Base-by-base conservation (phyloP, 2,329 filamentous ascomycete species). In the Arachnomyces sp. region DNA sequence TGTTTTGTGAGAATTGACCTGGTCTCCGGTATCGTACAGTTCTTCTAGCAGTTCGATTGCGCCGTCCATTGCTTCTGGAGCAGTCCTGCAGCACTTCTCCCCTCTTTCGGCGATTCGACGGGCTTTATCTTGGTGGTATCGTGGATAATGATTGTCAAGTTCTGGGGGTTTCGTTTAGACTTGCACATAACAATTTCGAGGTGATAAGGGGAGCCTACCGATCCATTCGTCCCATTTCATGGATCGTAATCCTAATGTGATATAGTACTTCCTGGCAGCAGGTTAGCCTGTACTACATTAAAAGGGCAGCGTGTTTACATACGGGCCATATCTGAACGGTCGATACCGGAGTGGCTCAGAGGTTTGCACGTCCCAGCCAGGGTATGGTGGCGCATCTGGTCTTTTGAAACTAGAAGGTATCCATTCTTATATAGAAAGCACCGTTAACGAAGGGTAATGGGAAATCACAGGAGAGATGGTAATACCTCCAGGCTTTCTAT, bases 11-110 rank as follows among this genome's bases (percentile, higher is more conserved):
- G n/a, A n/a, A n/a, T n/a, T n/a, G n/a, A n/a, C n/a, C n/a, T n/a
- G n/a, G n/a, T n/a, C n/a, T n/a, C n/a, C n/a, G n/a, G n/a, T 25
- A 9, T 28, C 50, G 37, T 67, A 69, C 39, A 93, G 65, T 55
- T 92, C 85, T 52, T 88, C 79, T 0, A 92, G 67, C 1, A 92
- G 71, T 58, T 93, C 86, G 17, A 86, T 63, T 0, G 85, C 85
- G 0, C 78, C 85, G 16, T 80, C 75, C 56, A 75, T 82, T 1
- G 83, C 84, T 45, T 83, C 75, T 0, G 84, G 80, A 2, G 78
- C 74, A 0, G 85, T 90, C 11, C 63, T 63, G 54, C 78, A 81
- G 64, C 83, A 86, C 58, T 82, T 84, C 0, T 61, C 46, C 1
- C 78, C 83, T 0, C 86, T 74, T 46, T 85, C 77, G 11, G 57